phyloP scores from a whole-genome alignment of 2,329 filamentous ascomycete species.

The Elsinoe ampelina region DNA sequence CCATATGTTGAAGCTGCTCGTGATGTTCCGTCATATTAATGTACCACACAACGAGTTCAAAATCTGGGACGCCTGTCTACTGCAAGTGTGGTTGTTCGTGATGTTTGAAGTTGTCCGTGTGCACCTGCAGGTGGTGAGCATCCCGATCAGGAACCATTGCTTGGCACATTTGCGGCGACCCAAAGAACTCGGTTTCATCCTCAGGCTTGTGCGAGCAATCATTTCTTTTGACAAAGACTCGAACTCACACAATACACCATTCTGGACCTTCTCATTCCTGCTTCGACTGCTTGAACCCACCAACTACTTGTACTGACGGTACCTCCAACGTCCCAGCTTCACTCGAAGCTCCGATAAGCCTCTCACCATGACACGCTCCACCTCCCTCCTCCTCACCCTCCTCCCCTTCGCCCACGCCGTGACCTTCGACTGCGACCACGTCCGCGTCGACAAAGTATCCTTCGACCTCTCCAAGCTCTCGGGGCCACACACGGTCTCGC shows the following conservation, averaged over 20 bases:
- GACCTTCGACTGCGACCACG: conserved; percentile 53
- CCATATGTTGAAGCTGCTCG: too few species aligned
- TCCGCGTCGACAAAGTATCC: conserved; percentile 48
- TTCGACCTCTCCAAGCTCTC: conserved; percentile 57
- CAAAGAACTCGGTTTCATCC: conserved; percentile 1
- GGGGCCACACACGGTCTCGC: conserved; percentile 61
- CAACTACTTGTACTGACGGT: background rate
- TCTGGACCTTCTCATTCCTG: too few species aligned
- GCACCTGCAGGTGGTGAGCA: too few species aligned
- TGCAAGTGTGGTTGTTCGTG: too few species aligned
- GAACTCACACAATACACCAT: too few species aligned
- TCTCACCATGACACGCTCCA: background rate
- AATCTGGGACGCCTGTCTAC: too few species aligned
- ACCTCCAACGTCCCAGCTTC: background rate
- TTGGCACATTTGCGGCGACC: background rate
- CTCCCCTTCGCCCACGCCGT: conserved; percentile 33
- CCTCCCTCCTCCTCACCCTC: conserved; percentile 22
- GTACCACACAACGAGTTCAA: too few species aligned
- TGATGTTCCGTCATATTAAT: too few species aligned
- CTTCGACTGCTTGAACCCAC: too few species aligned
- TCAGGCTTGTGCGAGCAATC: background rate
- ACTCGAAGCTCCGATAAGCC: conserved; percentile 1
- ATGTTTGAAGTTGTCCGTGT: too few species aligned
- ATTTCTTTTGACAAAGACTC: background rate
- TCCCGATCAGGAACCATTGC: background rate